These are phyloP conservation scores for Tylopilus cervinicoccineus DNA, from an alignment of 768 basidiomycete species.

Conservation along the genomic window DNA sequence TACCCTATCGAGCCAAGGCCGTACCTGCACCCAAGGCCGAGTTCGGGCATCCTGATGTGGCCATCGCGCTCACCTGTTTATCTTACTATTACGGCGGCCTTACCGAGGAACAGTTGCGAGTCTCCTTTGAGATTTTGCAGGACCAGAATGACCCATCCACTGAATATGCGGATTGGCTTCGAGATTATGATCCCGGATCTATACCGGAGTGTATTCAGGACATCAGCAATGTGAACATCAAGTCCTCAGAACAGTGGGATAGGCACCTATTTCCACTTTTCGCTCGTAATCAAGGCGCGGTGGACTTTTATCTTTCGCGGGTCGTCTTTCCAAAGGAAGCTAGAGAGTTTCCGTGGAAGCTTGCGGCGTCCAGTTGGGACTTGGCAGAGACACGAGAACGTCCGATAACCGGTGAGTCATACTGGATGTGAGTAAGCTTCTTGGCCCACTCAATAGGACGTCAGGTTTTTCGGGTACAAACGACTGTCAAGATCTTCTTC, in stretches of 20 bases:
- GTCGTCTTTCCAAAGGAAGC: slow-evolving; percentile 34
- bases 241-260: slow-evolving; percentile 9
- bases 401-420: slow-evolving; percentile 9
- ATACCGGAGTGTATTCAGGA: background rate
- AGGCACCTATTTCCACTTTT: background rate
- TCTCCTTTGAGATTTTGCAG: background rate
- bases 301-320: slow-evolving; percentile 20
- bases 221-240: background rate
- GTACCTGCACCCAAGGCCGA: slow-evolving; percentile 27
- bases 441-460: background rate
- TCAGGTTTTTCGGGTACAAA: slow-evolving; percentile 39
- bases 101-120: background rate
- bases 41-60: slow-evolving; percentile 35
- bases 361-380: slow-evolving; percentile 33
- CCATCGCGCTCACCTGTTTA: slow-evolving; percentile 28
- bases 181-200: background rate
- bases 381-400: slow-evolving; percentile 22
- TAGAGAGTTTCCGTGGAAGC: slow-evolving; percentile 28
- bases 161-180: slow-evolving; percentile 1
- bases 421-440: no score
- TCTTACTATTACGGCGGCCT: slow-evolving; percentile 29
- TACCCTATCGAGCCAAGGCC: slow-evolving; percentile 33
- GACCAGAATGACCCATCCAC: background rate
- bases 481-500: slow-evolving; percentile 34
- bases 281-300: background rate